These are phyloP conservation scores for Coniella lustricola DNA, from an alignment of 2,329 filamentous ascomycete species.

Conservation along the genomic window DNA sequence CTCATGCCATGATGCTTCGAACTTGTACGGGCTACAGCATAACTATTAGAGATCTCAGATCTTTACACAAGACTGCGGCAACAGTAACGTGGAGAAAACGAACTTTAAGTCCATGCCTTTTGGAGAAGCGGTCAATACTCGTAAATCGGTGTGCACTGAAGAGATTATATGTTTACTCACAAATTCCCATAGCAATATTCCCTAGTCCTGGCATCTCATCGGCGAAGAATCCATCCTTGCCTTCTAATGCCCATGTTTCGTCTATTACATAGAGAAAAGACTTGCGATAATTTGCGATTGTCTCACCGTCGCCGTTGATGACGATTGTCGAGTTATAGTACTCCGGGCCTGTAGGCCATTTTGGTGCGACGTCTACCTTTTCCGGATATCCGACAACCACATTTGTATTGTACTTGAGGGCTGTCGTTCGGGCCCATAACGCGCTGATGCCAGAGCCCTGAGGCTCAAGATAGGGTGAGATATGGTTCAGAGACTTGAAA, in stretches of 20 bases:
- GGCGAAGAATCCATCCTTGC: constrained; percentile 5
- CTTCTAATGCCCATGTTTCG: constrained; percentile 55
- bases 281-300: constrained; percentile 55
- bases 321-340: constrained; percentile 50
- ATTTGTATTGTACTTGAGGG: constrained; percentile 57
- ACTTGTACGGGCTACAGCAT: constrained; percentile 38
- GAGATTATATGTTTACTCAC: no score
- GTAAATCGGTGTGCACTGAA: not conserved
- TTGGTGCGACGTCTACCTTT: constrained; percentile 42
- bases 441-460: constrained; percentile 59
- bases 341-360: constrained; percentile 45
- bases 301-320: constrained; percentile 51
- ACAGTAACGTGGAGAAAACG: not conserved
- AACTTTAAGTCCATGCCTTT: constrained; percentile 50
- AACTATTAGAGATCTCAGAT: not conserved
- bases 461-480: constrained; percentile 62
- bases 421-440: constrained; percentile 63
- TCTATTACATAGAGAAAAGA: constrained; percentile 51
- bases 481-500: constrained; percentile 62
- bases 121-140: constrained; percentile 2
- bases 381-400: constrained; percentile 73
- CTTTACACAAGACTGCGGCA: no score
- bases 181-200: constrained; percentile 50
- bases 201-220: constrained; percentile 39
- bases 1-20: constrained; percentile 40